These are phyloP conservation scores for Aegilops umbellulata DNA, from an alignment of 176 grass and related monocot species.

Conservation along the genomic window DNA sequence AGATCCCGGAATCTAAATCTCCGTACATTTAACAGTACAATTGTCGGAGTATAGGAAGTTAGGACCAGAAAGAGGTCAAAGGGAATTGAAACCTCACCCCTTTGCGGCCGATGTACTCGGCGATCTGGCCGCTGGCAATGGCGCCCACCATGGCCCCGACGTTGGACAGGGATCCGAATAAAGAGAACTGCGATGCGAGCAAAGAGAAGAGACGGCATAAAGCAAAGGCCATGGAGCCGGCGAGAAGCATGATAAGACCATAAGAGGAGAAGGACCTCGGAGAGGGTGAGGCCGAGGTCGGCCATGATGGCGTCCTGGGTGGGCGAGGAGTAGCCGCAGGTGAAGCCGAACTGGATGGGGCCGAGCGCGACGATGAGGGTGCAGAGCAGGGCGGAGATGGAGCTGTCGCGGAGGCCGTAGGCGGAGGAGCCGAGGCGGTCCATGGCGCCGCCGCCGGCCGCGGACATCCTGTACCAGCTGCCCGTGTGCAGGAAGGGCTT, in stretches of 20 bases:
- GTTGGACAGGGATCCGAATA: slow-evolving; percentile 83
- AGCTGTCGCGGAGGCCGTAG: slow-evolving; percentile 47
- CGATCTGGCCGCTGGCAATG: slow-evolving; percentile 88
- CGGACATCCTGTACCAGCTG: slow-evolving; percentile 90
- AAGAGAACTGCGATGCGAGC: slow-evolving; percentile 51
- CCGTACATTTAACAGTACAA: background rate
- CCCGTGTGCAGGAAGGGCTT: slow-evolving; percentile 95
- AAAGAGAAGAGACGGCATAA: background rate
- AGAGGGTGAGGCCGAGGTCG: slow-evolving; percentile 75
- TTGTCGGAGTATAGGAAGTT: too few relatives aligned
- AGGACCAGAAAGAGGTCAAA: background rate
- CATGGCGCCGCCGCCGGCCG: slow-evolving; percentile 61
- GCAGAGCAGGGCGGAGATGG: slow-evolving; percentile 79
- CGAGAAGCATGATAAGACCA: background rate
- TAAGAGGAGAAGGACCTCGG: slow-evolving; percentile 41
- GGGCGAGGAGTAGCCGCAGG: slow-evolving; percentile 78
- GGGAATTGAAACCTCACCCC: slow-evolving; percentile 43
- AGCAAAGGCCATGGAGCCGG: background rate
- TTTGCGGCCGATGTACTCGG: slow-evolving; percentile 89
- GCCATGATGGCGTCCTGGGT: slow-evolving; percentile 71
- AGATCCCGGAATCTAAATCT: too few relatives aligned
- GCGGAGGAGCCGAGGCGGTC: slow-evolving; percentile 74
- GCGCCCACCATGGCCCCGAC: slow-evolving; percentile 91
- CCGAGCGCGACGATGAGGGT: slow-evolving; percentile 87
- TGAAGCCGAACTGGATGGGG: slow-evolving; percentile 93